Evolutionary conservation across 192 early-diverging fungal genomes (phyloP), one percentile per base, ranked within the genome.

Genomic region (Coemansia sp.): DNA sequence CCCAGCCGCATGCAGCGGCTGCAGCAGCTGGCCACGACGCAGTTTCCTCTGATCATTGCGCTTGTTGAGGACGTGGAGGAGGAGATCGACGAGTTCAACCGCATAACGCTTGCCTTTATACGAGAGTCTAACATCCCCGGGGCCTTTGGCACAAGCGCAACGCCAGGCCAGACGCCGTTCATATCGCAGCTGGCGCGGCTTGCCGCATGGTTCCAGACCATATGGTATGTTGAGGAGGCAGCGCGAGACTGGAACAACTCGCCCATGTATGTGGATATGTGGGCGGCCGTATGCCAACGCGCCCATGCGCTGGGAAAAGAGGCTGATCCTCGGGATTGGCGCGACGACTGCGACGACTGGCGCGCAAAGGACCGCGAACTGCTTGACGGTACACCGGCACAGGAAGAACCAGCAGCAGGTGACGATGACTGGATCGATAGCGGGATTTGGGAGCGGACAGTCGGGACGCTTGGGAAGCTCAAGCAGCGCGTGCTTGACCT

Each of bases 1-100:
- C 87, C 91, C 2, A 67, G 82, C 45, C 68, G 88, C 48, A 77
- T 83, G 48, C 87, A 86, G 39, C 81, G 75, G 20, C 56, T 88
- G 13, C 84, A 83, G 29, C 83, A 90, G 28, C 58, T 90, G 21
- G 69, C 85, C 7, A 86, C 87, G 29, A 83, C 87, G 26, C 91
- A 91, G 66, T 68, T 90, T 35, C 85, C 86, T 28, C 37, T 92
- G 0, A 66, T 92, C 16, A 79, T 78, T 40, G 64, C 81, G 1
- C 87, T 90, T 28, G 70, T 81, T 7, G 79, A 81, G 53, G 79
- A 81, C 33, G 48, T 81, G 12, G 79, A 81, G 39, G 60, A 59
- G 26, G 74, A 81, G 59, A 66, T 75, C 43, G 79, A 81, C 58
- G 79, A 81, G 34, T 81, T 76, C 43, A 81, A 67, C 59, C 79